These are phyloP conservation scores for Phytophthora citricola DNA, from an alignment of 352 stramenopile genomes.

Conservation along the genomic window DNA sequence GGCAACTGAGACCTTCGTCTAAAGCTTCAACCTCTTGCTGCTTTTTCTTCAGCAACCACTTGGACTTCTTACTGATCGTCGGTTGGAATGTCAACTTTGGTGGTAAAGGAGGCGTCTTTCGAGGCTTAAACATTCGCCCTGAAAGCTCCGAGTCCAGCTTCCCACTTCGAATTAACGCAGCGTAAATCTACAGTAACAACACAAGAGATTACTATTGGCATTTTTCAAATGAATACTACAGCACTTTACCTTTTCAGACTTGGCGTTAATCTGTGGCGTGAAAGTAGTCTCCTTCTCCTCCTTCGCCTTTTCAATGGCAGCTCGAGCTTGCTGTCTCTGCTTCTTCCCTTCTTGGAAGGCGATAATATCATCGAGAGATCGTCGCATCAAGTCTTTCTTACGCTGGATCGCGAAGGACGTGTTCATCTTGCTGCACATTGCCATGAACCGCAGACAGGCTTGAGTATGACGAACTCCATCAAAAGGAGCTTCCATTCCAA, in stretches of 20 bases:
- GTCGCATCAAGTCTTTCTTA: constrained; percentile 55
- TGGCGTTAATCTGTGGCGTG: constrained; percentile 53
- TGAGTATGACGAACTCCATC: constrained; percentile 37
- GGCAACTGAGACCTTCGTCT: not conserved
- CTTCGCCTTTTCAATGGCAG: constrained; percentile 32
- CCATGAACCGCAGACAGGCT: constrained; percentile 59
- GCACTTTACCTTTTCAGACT: constrained; percentile 46
- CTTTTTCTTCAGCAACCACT: constrained; percentile 42
- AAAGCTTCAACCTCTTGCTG: constrained; percentile 8
- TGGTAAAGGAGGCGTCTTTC: constrained; percentile 25
- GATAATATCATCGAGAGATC: constrained; percentile 64
- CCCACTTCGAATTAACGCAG: constrained; percentile 48
- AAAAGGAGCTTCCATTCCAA: constrained; percentile 5
- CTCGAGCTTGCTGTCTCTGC: constrained; percentile 44
- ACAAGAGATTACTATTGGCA: not conserved
- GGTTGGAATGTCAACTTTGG: constrained; percentile 46
- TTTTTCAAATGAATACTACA: not conserved
- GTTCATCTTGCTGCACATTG: constrained; percentile 61
- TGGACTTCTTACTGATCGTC: constrained; percentile 52
- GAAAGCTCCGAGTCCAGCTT: constrained; percentile 35
- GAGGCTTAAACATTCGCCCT: constrained; percentile 32
- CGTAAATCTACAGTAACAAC: constrained; percentile 50
- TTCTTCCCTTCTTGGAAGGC: constrained; percentile 53
- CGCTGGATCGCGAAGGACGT: constrained; percentile 47
- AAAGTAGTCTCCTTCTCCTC: constrained; percentile 56